Percentiles rank a stretch among this genome's conserved stretches.
These are phyloP conservation scores for Carex kokanica DNA, from an alignment of 176 grass and related monocot species.

Conservation along the genomic window DNA sequence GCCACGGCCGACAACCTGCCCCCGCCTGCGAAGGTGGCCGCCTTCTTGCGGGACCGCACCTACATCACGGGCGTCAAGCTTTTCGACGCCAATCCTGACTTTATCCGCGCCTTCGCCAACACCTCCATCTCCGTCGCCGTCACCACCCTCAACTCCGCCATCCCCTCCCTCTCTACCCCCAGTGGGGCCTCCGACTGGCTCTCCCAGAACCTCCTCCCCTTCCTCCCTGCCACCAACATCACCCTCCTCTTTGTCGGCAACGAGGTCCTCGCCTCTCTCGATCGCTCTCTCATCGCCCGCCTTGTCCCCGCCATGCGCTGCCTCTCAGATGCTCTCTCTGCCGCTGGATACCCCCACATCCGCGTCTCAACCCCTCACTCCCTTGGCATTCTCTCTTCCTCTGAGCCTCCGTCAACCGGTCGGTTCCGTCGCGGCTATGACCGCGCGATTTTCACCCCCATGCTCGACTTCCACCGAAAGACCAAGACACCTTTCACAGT, in stretches of 20 bases:
- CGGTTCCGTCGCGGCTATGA: slow-evolving; percentile 40
- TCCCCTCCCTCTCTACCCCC: slow-evolving; percentile 45
- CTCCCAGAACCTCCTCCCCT: slow-evolving; percentile 55
- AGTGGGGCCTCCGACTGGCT: slow-evolving; percentile 48
- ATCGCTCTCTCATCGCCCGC: slow-evolving; percentile 24
- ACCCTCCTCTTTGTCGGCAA: slow-evolving; percentile 70
- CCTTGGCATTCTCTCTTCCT: slow-evolving; percentile 56
- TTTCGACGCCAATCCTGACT: slow-evolving; percentile 77
- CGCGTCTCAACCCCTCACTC: slow-evolving; percentile 76
- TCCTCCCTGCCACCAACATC: slow-evolving; percentile 50
- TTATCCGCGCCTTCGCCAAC: slow-evolving; percentile 68
- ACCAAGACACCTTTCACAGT: slow-evolving; percentile 53
- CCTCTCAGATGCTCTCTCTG: slow-evolving; percentile 37
- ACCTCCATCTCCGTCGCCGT: slow-evolving; percentile 42
- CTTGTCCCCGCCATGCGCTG: slow-evolving; percentile 71
- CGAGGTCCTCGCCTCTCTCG: slow-evolving; percentile 50
- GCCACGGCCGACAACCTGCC: slow-evolving; percentile 79
- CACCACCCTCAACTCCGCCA: slow-evolving; percentile 51
- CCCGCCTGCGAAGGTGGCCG: slow-evolving; percentile 30
- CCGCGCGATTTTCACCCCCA: slow-evolving; percentile 42
- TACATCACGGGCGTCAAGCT: slow-evolving; percentile 74
- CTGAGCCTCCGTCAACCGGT: slow-evolving; percentile 53
- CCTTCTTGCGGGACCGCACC: slow-evolving; percentile 51
- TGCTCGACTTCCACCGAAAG: slow-evolving; percentile 71
- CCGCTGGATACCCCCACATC: slow-evolving; percentile 30